Conservation (phyloP, 805 yeast species). For the Candida oleophila region DNA sequence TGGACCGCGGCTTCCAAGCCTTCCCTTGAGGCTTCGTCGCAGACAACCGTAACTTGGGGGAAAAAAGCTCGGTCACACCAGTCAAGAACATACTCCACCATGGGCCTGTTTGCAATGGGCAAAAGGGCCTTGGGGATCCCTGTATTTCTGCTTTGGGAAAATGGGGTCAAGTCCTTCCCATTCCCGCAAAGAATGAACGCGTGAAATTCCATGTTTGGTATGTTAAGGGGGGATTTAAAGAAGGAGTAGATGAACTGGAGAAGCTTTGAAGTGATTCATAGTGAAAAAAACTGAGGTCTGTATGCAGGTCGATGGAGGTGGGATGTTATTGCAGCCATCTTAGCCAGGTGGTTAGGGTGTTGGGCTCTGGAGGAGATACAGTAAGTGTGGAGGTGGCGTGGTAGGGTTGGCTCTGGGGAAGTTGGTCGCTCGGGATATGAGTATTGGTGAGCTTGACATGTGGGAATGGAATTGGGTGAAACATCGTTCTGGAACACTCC, state of each 20-base stretch:
- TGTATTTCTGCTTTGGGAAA: conserved; percentile 58
- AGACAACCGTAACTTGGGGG: conserved; percentile 63
- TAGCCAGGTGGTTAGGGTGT: too few species aligned
- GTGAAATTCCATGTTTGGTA: conserved; percentile 75
- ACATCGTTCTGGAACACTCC: too few species aligned
- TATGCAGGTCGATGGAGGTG: too few species aligned
- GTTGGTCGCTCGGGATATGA: too few species aligned
- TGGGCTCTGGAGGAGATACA: too few species aligned
- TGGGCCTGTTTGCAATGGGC: conserved; percentile 87
- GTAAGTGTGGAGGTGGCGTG: too few species aligned
- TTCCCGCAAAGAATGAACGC: conserved; percentile 88
- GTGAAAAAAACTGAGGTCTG: too few species aligned
- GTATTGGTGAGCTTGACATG: too few species aligned
- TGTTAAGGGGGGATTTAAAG: neutral
- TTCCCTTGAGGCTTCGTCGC: conserved; percentile 46
- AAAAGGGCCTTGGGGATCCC: conserved; percentile 81
- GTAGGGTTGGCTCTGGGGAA: too few species aligned
- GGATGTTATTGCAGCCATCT: too few species aligned
- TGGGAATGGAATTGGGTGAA: too few species aligned
- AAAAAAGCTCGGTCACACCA: conserved; percentile 93
- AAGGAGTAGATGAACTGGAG: conserved; percentile 10
- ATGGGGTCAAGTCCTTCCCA: conserved; percentile 72
- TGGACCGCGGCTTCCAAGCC: conserved; percentile 50
- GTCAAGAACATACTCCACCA: conserved; percentile 81
- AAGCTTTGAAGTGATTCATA: too few species aligned